Percentiles rank a stretch among this genome's conserved stretches.
These are phyloP conservation scores for Aspergillus steynii DNA, from an alignment of 495 filamentous ascomycete species.

Conservation along the genomic window DNA sequence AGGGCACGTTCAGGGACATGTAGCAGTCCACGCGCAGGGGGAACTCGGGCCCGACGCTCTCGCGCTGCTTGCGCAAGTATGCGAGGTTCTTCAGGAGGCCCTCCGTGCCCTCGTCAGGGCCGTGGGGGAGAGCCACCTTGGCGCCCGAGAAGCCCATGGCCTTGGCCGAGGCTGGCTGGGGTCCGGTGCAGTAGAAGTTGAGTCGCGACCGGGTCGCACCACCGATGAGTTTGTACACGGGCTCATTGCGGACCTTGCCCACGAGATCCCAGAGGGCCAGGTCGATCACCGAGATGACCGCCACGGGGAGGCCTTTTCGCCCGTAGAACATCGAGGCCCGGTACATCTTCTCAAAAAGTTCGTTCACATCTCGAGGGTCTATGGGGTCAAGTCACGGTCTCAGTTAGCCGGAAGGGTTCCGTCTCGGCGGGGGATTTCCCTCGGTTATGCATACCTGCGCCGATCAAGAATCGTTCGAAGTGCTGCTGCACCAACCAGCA, in stretches of 20 bases:
- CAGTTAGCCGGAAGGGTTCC: constrained; percentile 1
- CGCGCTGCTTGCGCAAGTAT: constrained; percentile 80
- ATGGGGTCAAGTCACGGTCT: not conserved
- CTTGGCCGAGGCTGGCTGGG: constrained; percentile 75
- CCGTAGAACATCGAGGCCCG: constrained; percentile 94
- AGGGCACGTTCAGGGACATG: constrained; percentile 89
- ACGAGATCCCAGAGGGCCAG: constrained; percentile 88
- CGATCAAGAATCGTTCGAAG: constrained; percentile 87
- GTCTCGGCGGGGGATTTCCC: not conserved
- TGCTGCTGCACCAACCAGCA: constrained; percentile 92
- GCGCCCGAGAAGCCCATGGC: constrained; percentile 83
- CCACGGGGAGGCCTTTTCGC: constrained; percentile 83
- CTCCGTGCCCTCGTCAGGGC: constrained; percentile 78
- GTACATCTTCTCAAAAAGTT: constrained; percentile 95
- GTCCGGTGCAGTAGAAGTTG: constrained; percentile 92
- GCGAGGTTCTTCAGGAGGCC: constrained; percentile 86
- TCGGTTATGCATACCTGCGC: constrained; percentile 53
- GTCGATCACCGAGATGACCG: constrained; percentile 91
- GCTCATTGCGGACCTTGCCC: constrained; percentile 86
- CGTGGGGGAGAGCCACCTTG: constrained; percentile 86
- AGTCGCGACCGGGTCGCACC: constrained; percentile 77
- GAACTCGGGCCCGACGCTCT: constrained; percentile 83
- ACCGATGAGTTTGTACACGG: constrained; percentile 92
- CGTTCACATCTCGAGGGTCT: constrained; percentile 86
- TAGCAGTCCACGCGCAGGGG: constrained; percentile 95